Conservation (phyloP, 176 grass and related monocot genomes). For the Ensete glaucum region DNA sequence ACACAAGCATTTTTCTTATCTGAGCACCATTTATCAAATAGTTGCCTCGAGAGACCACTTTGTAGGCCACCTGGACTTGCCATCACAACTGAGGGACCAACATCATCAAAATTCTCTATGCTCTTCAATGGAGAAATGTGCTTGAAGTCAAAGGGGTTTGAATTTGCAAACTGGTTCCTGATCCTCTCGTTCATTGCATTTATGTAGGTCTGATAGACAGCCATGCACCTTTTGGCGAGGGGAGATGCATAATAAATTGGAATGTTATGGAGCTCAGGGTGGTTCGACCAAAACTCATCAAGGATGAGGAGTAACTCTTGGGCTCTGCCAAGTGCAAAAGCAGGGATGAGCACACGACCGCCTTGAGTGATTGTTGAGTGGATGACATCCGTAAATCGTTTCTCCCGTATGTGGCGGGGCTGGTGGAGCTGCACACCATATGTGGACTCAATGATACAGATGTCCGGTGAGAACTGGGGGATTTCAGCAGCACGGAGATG, state of each 20-base stretch:
- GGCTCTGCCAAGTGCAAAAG: slow-evolving; percentile 87
- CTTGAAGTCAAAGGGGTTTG: slow-evolving; percentile 90
- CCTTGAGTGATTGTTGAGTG: slow-evolving; percentile 70
- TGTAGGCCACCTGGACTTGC: slow-evolving; percentile 77
- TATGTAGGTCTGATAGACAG: slow-evolving; percentile 96
- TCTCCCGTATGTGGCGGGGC: slow-evolving; percentile 57
- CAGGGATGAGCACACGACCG: slow-evolving; percentile 80
- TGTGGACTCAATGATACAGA: slow-evolving; percentile 91
- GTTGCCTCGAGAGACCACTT: slow-evolving; percentile 84
- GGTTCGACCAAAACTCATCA: slow-evolving; percentile 92
- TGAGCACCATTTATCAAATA: slow-evolving; percentile 91
- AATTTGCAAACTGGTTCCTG: slow-evolving; percentile 75
- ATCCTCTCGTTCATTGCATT: slow-evolving; percentile 98
- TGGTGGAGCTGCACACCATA: slow-evolving; percentile 91
- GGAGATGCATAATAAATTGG: slow-evolving; percentile 95
- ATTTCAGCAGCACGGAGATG: slow-evolving; percentile 79
- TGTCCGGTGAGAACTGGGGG: slow-evolving; percentile 72
- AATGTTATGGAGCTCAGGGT: slow-evolving; percentile 85
- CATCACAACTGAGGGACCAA: slow-evolving; percentile 89
- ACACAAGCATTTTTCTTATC: slow-evolving; percentile 96
- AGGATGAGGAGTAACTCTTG: slow-evolving; percentile 86
- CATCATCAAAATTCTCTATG: slow-evolving; percentile 91
- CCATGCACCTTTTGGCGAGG: slow-evolving; percentile 91
- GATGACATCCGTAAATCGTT: slow-evolving; percentile 86
- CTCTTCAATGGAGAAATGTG: slow-evolving; percentile 80